Evolutionary conservation across 2,329 filamentous ascomycete genomes (phyloP), one percentile per base, ranked within the genome.

Genomic region (Gaeumannomyces tritici): DNA sequence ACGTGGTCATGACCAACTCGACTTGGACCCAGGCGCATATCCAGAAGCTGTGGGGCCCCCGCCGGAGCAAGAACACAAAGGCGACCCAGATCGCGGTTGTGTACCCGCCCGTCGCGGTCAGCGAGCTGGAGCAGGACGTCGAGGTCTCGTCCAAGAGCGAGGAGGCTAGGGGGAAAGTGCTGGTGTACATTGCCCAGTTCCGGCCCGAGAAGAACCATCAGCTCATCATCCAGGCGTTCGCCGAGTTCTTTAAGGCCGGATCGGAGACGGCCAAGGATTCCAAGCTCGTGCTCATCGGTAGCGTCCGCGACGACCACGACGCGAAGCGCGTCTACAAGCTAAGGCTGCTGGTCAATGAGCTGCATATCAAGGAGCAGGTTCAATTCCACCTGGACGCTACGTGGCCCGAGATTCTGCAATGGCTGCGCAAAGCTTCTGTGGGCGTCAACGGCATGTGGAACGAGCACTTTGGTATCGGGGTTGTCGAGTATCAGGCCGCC

Each of bases 361-460:
- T 98, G 33, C 84, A 88, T 63, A 89, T 98, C 73, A 90, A 90
- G 70, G 89, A 96, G 61, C 80, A 83, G 18, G 92, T 97, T 56
- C 86, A 91, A 63, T 99, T 99, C 73, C 84, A 96, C 66, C 87
- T 92, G 62, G 93, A 99, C 73, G 93, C 91, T 0, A 86, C 89
- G 29, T 99, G 93, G 92, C 86, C 89, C 4, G 85, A 91, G 67
- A 90, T 99, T 61, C 80, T 97, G 12, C 83, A 89, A 35, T 92
- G 90, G 84, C 79, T 98, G 64, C 79, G 85, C 61, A 86, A 80
- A 65, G 87, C 89, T 4, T 93, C 86, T 24, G 84, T 99, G 1
- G 95, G 95, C 60, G 92, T 96, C 33, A 99, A 99, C 69, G 91
- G 90, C 70, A 99, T 99, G 95, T 99, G 95, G 93, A 98, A 97